These are phyloP conservation scores for Claviceps spartinae DNA, from an alignment of 2,329 filamentous ascomycete genomes.

Conservation along the genomic window DNA sequence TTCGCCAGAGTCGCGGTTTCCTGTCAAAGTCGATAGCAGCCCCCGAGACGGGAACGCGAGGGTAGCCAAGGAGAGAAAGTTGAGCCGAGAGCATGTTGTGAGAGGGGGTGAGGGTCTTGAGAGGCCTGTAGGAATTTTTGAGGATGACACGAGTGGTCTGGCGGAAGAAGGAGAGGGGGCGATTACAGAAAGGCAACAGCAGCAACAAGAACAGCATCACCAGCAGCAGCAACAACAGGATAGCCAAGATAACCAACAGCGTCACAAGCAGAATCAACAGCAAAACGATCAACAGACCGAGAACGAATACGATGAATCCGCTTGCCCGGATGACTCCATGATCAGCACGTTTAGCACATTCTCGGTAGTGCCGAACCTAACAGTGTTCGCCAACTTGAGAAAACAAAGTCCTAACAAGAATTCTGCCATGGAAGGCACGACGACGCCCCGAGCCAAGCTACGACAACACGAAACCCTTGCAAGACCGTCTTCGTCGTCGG, in stretches of 20 bases:
- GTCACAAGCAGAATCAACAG: not conserved
- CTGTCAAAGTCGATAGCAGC: conserved; percentile 37
- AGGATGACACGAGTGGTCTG: conserved; percentile 31
- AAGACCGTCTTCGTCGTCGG: conserved; percentile 18
- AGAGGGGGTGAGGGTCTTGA: conserved; percentile 41
- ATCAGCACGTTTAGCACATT: conserved; percentile 80
- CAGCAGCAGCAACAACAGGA: too few species aligned
- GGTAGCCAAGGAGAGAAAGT: conserved; percentile 22
- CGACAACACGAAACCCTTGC: conserved; percentile 16
- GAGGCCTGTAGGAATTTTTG: conserved; percentile 48
- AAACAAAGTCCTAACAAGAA: conserved; percentile 44
- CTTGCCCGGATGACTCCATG: conserved; percentile 54
- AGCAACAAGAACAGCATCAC: too few species aligned
- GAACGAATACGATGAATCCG: conserved; percentile 23
- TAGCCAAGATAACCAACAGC: conserved; percentile 13
- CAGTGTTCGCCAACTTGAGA: conserved; percentile 62
- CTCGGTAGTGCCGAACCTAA: conserved; percentile 80
- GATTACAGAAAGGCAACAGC: conserved; percentile 6
- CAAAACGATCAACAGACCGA: not conserved
- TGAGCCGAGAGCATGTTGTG: conserved; percentile 40
- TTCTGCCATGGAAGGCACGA: conserved; percentile 25
- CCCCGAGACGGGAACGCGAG: conserved; percentile 12
- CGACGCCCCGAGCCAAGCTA: conserved; percentile 21
- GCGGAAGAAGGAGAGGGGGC: conserved; percentile 17
- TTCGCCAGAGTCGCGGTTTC: conserved; percentile 45